Evolutionary conservation across 345 rosid species (phyloP), one percentile per base, ranked within the genome.

Genomic region (Litchi chinensis): DNA sequence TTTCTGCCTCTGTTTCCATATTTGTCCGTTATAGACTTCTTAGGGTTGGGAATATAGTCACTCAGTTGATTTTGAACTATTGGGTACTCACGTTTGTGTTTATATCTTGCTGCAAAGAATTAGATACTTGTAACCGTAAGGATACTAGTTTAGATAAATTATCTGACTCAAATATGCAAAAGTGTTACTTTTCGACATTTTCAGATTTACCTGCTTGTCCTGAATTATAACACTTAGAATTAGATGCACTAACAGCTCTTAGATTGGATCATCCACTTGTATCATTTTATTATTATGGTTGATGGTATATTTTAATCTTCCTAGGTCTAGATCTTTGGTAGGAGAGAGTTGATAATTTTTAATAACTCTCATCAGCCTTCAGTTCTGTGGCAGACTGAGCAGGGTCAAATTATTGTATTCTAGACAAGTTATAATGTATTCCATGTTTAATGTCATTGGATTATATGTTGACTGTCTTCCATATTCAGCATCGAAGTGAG

Each of bases 401-500:
- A 40, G 56, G 68, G 28, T 73, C 24, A 46, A 40, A 59, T 39
- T n/a, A 11, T 73, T 43, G 59, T 60, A 3, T 60, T 60, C 43
- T 24, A 26, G 24, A 43, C 3, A 39, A 9, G 44, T 22, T 16
- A 43, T 1, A 13, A n/a, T 67, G 21, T 28, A 13, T 3, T 40
- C 21, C 7, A 37, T 71, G 70, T 16, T 65, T 56, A 12, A 70
- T 32, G 24, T 56, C n/a, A 3, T 67, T 75, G 56, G 59, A 54
- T 57, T 68, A 62, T 73, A 9, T 60, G 59, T 74, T 65, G 5
- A n/a, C 18, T 32, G 22, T 39, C 69, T 52, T 72, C 26, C 75
- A 6, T 80, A 24, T 93, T 83, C 88, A 96, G 99, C 99, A 96
- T 76, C 93, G 97, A 70, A 89, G 74, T 72, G 99, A 96, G 89